Conservation (phyloP, 139 green algal species). For the Picochlorum sp. region DNA sequence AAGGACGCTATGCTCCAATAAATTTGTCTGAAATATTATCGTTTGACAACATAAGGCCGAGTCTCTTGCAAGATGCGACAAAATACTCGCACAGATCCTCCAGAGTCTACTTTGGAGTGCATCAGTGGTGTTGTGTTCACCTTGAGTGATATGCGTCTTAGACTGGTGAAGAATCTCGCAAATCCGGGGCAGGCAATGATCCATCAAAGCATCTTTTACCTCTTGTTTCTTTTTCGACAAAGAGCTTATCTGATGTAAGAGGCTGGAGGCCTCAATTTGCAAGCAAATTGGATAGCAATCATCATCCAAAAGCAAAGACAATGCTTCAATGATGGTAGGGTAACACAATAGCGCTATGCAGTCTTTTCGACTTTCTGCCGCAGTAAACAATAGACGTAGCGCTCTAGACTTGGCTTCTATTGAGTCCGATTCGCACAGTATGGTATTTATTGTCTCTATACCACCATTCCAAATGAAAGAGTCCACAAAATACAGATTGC, state of each 20-base stretch:
- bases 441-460: background rate
- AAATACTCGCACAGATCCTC: background rate
- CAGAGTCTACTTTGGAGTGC: background rate
- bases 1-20: background rate
- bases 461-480: background rate
- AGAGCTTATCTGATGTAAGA: background rate
- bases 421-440: background rate
- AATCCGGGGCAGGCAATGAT: background rate
- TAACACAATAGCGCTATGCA: background rate
- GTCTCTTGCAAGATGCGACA: background rate
- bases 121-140: background rate
- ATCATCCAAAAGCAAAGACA: constrained; percentile 11
- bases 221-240: background rate
- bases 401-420: no score
- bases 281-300: background rate
- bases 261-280: background rate
- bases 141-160: background rate
- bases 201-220: background rate
- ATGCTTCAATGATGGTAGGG: constrained; percentile 2
- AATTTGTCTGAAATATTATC: constrained; percentile 1
- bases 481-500: background rate
- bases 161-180: constrained; percentile 1
- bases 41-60: constrained; percentile 1
- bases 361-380: background rate
- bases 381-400: no score